Evolutionary conservation across 371 early-diverging fungal genomes (phyloP).

Genomic region (Actinomortierella ambigua): DNA sequence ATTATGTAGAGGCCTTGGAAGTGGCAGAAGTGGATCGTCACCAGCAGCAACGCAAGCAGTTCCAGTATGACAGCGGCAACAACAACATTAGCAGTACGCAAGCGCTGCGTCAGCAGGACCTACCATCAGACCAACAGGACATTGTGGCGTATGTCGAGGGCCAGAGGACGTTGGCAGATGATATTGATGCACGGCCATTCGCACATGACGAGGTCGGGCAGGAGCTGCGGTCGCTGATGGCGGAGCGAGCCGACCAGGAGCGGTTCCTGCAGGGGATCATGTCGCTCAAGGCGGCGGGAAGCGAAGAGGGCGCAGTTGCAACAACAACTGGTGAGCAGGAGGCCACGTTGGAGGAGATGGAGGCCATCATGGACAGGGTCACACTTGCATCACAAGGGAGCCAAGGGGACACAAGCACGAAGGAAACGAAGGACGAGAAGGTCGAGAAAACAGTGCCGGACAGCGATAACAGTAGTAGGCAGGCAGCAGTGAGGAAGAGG

Average conservation of each 20-base stretch:
- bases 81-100: conserved; percentile 4
- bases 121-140: conserved; percentile 45
- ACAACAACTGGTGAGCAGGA: neutral
- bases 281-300: neutral
- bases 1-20: conserved; percentile 33
- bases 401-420: conserved; percentile 6
- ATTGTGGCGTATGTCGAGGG: conserved; percentile 19
- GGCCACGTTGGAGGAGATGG: conserved; percentile 37
- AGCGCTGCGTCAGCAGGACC: conserved; percentile 10
- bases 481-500: conserved; percentile 8
- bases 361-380: conserved; percentile 30
- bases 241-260: conserved; percentile 23
- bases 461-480: conserved; percentile 29
- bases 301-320: neutral
- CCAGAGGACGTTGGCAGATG: conserved; percentile 32
- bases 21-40: conserved; percentile 14
- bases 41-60: conserved; percentile 28
- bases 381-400: conserved; percentile 17
- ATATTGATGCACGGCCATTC: conserved; percentile 28
- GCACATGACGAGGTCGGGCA: conserved; percentile 16
- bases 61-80: conserved; percentile 21
- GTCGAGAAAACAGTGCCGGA: conserved; percentile 29
- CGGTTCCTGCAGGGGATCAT: conserved; percentile 14
- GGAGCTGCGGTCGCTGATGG: conserved; percentile 24
- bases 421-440: conserved; percentile 31